Evolutionary conservation across 352 stramenopile species (phyloP).

Genomic region (Globisporangium sylvaticum): DNA sequence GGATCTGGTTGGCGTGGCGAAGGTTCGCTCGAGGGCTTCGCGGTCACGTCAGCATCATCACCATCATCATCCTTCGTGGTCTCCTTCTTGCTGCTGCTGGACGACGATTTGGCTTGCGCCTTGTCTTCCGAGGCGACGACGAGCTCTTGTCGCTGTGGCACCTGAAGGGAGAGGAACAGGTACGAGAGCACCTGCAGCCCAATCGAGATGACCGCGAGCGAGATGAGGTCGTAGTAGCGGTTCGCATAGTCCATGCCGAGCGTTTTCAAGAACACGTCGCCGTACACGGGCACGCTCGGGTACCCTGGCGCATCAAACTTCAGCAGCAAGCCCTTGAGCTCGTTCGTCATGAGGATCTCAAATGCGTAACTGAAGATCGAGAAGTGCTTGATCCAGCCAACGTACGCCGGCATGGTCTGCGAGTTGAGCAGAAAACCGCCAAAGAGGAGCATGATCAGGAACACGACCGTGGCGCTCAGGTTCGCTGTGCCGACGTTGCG

Average conservation of each 20-base stretch:
- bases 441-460: constrained; percentile 82
- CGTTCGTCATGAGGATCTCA: constrained; percentile 85
- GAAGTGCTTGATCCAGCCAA: constrained; percentile 73
- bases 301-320: constrained; percentile 79
- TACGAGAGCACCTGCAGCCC: constrained; percentile 58
- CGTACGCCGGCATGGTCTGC: constrained; percentile 63
- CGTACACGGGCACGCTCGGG: constrained; percentile 68
- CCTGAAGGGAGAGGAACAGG: constrained; percentile 62
- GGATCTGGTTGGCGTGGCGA: constrained; percentile 3
- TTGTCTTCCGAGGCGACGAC: constrained; percentile 1
- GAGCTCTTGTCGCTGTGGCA: constrained; percentile 46
- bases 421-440: constrained; percentile 86
- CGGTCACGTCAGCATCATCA: background rate
- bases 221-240: constrained; percentile 61
- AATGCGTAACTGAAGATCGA: constrained; percentile 88
- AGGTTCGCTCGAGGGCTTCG: constrained; percentile 1
- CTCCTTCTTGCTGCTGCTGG: background rate
- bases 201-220: constrained; percentile 47
- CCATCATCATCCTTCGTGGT: background rate
- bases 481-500: constrained; percentile 68
- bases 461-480: constrained; percentile 53
- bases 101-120: background rate
- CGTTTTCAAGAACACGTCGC: constrained; percentile 82
- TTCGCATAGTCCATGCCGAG: constrained; percentile 80
- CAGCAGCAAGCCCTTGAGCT: constrained; percentile 68